phyloP scores from a whole-genome alignment of 192 early-diverging fungal genomes.

The Backusella australiensis region DNA sequence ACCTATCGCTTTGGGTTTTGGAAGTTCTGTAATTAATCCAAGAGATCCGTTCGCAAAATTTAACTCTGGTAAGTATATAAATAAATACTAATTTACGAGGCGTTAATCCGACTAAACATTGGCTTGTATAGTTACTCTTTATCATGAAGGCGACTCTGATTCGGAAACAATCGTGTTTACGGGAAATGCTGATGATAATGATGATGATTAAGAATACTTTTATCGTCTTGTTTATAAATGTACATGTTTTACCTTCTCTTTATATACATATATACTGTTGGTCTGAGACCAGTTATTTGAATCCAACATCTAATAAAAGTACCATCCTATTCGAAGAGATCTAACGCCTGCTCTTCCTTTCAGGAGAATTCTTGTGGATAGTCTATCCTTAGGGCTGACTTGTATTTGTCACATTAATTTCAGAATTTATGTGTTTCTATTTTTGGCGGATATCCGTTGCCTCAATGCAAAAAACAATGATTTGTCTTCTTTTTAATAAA shows the following conservation, averaged over 20 bases:
- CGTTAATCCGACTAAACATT: not conserved
- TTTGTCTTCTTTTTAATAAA: not conserved
- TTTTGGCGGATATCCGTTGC: not conserved
- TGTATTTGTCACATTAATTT: not conserved
- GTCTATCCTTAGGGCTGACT: not conserved
- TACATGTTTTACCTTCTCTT: not conserved
- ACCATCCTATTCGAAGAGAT: not conserved
- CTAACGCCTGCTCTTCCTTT: not conserved
- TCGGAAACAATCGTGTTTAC: conserved; percentile 10
- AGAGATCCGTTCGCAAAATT: conserved; percentile 56
- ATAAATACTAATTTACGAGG: not conserved
- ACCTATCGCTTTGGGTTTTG: conserved; percentile 16
- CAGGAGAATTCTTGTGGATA: not conserved
- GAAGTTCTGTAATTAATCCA: not conserved
- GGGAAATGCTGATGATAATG: not conserved
- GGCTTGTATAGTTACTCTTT: conserved; percentile 45
- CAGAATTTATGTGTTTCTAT: not conserved
- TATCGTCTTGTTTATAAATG: not conserved
- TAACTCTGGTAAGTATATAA: conserved; percentile 42
- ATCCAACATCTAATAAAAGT: not conserved
- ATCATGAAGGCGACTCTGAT: conserved; percentile 55
- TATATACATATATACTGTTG: not conserved
- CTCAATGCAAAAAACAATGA: not conserved
- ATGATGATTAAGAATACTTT: not conserved
- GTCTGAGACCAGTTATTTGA: not conserved